phyloP scores from a whole-genome alignment of 2,329 filamentous ascomycete species.

The Lithohypha guttulata region DNA sequence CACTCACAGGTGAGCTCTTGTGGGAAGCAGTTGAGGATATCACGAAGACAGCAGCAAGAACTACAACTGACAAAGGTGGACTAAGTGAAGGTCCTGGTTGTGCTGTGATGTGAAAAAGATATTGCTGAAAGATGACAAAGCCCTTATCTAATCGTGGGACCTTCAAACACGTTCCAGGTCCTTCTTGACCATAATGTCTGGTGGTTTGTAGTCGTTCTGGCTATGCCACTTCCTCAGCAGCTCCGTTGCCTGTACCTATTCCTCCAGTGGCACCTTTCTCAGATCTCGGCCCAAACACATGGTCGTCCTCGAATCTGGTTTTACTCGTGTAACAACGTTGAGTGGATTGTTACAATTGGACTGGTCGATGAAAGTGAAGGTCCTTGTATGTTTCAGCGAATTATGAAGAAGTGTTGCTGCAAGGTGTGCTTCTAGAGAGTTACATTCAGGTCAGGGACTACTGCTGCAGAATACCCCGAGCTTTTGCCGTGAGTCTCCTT shows the following conservation, averaged over 20 bases:
- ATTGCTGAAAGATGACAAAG: no score
- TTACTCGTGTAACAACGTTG: constrained; percentile 28
- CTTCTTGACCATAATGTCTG: constrained; percentile 11
- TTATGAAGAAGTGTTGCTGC: no score
- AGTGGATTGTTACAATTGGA: constrained; percentile 38
- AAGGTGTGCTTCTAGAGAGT: no score
- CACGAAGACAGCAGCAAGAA: constrained; percentile 47
- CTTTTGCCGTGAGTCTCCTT: no score
- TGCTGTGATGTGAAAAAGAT: constrained; percentile 31
- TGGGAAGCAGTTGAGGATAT: constrained; percentile 51
- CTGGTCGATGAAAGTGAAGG: constrained; percentile 43
- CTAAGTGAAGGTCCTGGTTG: constrained; percentile 35
- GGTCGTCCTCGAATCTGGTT: constrained; percentile 25
- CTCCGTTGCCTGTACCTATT: constrained; percentile 14
- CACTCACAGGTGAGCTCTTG: constrained; percentile 49
- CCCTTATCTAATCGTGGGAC: no score
- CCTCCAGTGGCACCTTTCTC: constrained; percentile 12
- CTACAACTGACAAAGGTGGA: constrained; percentile 44
- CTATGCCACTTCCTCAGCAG: constrained; percentile 14
- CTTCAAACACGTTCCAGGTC: background rate
- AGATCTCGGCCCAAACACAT: constrained; percentile 13
- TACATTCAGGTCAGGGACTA: no score
- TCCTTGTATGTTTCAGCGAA: no score
- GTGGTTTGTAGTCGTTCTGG: constrained; percentile 11
- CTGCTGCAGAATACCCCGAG: no score